These are phyloP conservation scores for Coemansia sp. DNA, from an alignment of 192 early-diverging fungal species.

Conservation along the genomic window DNA sequence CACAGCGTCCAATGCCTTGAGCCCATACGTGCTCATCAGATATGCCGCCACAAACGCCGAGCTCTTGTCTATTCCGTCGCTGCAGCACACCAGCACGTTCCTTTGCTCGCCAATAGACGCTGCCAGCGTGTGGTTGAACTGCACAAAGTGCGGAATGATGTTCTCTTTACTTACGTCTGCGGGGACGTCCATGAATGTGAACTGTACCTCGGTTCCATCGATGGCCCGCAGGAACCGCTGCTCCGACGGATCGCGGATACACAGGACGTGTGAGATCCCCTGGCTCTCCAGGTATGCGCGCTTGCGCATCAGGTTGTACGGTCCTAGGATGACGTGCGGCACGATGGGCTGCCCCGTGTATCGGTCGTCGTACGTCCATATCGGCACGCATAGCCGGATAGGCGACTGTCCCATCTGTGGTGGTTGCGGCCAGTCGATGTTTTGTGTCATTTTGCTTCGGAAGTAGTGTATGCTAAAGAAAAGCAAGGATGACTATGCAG, in stretches of 20 bases:
- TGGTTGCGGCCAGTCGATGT: slow-evolving; percentile 22
- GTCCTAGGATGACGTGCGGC: slow-evolving; percentile 69
- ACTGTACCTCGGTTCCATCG: slow-evolving; percentile 60
- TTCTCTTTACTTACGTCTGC: slow-evolving; percentile 75
- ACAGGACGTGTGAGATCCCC: slow-evolving; percentile 76
- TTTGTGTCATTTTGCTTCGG: background rate
- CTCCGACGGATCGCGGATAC: slow-evolving; percentile 73
- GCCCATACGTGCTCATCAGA: slow-evolving; percentile 73
- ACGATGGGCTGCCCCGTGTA: slow-evolving; percentile 43
- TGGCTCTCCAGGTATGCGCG: slow-evolving; percentile 54
- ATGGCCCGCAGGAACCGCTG: slow-evolving; percentile 57
- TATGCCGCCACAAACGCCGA: slow-evolving; percentile 89
- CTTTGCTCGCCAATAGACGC: slow-evolving; percentile 44
- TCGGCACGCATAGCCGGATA: slow-evolving; percentile 30
- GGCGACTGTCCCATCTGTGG: slow-evolving; percentile 24
- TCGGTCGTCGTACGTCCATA: slow-evolving; percentile 45
- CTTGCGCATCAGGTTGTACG: slow-evolving; percentile 70
- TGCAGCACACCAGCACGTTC: slow-evolving; percentile 69
- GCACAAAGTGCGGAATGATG: slow-evolving; percentile 77
- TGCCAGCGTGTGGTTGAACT: slow-evolving; percentile 61
- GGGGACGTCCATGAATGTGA: slow-evolving; percentile 71
- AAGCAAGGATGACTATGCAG: too few relatives aligned
- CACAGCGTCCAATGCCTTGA: slow-evolving; percentile 71
- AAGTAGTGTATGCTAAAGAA: too few relatives aligned
- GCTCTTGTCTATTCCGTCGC: slow-evolving; percentile 80